These are phyloP conservation scores for Aegilops longissima DNA, from an alignment of 176 grass and related monocot species.

Conservation along the genomic window DNA sequence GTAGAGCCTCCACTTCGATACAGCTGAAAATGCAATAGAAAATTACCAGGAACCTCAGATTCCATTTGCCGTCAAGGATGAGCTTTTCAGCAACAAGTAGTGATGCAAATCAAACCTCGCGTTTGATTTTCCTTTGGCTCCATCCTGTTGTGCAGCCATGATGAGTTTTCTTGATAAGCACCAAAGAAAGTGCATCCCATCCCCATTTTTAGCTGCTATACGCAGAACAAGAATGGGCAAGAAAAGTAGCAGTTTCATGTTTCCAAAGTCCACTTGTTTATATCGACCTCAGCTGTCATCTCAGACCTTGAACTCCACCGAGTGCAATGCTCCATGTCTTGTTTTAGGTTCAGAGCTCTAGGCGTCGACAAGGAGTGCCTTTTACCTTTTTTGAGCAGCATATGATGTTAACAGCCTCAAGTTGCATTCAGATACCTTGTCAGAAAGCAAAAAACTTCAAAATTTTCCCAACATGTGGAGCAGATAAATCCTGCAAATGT, in stretches of 20 bases:
- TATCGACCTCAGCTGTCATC: constrained; percentile 16
- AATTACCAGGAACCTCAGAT: not conserved
- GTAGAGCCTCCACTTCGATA: not conserved
- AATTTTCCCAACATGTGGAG: not conserved
- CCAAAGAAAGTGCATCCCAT: not conserved
- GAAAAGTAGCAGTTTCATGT: not conserved
- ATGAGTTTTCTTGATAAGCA: constrained; percentile 5
- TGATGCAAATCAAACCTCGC: constrained; percentile 10
- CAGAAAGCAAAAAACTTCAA: constrained; percentile 9
- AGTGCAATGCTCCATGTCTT: not conserved
- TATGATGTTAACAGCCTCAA: constrained; percentile 9
- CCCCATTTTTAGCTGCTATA: not conserved
- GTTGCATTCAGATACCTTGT: constrained; percentile 20
- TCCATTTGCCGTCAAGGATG: not conserved
- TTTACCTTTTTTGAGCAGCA: constrained; percentile 24
- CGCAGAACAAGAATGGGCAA: not conserved
- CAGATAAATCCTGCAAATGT: constrained; percentile 41
- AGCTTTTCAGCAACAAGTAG: not conserved
- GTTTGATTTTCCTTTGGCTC: not conserved
- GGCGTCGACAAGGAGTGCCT: not conserved
- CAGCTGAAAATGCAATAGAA: constrained; percentile 1
- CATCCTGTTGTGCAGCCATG: not conserved
- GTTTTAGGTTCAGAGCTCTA: constrained; percentile 12
- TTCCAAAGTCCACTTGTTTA: not conserved
- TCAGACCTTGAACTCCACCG: not conserved